These are phyloP conservation scores for Schizochytrium sp. DNA, from an alignment of 108 stramenopile species.

Conservation along the genomic window DNA sequence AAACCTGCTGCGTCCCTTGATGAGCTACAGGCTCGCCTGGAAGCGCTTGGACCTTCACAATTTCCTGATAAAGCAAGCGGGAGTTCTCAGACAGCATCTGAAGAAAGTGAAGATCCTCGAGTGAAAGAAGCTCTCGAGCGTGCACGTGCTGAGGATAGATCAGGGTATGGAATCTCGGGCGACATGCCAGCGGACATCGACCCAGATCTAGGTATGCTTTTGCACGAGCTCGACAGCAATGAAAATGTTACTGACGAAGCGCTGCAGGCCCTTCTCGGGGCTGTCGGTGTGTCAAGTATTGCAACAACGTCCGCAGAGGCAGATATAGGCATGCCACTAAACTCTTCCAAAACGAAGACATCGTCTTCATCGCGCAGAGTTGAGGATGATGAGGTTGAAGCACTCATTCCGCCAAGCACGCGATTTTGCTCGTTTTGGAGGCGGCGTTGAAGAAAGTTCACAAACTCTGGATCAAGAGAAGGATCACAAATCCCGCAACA, in stretches of 20 bases:
- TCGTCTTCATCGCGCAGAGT: too few species aligned
- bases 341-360: too few species aligned
- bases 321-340: not conserved
- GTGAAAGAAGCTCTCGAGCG: not conserved
- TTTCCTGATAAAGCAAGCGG: not conserved
- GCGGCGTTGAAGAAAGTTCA: not conserved
- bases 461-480: not conserved
- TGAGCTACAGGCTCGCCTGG: slow-evolving; percentile 20
- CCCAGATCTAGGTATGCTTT: not conserved
- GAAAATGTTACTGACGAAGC: slow-evolving; percentile 27
- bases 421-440: slow-evolving; percentile 1
- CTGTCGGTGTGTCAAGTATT: not conserved
- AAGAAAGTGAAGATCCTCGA: not conserved
- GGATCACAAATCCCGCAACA: not conserved
- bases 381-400: not conserved
- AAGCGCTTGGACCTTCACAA: not conserved
- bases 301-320: not conserved
- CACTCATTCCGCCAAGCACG: not conserved
- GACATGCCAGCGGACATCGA: not conserved
- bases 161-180: not conserved
- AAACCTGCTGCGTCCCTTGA: not conserved
- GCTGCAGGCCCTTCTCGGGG: slow-evolving; percentile 17
- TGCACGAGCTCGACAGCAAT: not conserved
- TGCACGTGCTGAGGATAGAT: not conserved
- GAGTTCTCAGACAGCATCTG: not conserved